These are phyloP conservation scores for Chenopodium formosanum DNA, from an alignment of 148 eudicot species.

Conservation along the genomic window DNA sequence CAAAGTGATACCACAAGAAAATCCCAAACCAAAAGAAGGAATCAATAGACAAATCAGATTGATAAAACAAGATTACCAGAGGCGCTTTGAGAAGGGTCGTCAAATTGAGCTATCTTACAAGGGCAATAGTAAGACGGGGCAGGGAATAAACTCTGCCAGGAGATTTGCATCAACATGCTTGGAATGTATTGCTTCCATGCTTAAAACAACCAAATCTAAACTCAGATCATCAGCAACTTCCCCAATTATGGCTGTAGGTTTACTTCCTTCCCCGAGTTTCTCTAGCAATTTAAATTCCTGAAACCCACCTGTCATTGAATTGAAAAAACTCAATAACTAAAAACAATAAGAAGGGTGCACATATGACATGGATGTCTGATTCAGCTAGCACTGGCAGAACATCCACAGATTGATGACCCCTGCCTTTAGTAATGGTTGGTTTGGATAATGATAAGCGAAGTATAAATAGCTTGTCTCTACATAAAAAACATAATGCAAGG, in stretches of 20 bases:
- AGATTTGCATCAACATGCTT: slow-evolving; percentile 95
- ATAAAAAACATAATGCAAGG: neutral
- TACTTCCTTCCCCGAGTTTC: slow-evolving; percentile 72
- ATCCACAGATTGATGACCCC: neutral
- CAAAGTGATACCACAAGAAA: slow-evolving; percentile 5
- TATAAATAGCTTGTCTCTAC: neutral
- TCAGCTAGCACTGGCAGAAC: neutral
- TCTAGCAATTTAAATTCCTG: slow-evolving; percentile 75
- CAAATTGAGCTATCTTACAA: slow-evolving; percentile 30
- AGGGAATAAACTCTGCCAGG: slow-evolving; percentile 90
- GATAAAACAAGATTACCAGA: neutral
- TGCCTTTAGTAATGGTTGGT: too few relatives aligned
- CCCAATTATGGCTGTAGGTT: slow-evolving; percentile 80
- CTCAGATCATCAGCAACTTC: slow-evolving; percentile 89
- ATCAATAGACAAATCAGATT: slow-evolving; percentile 5
- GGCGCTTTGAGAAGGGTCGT: neutral
- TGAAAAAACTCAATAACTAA: neutral
- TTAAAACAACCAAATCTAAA: slow-evolving; percentile 86
- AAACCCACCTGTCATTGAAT: slow-evolving; percentile 54
- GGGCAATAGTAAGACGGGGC: slow-evolving; percentile 89
- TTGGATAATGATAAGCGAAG: neutral
- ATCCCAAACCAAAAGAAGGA: neutral
- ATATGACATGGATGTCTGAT: neutral
- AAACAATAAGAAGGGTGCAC: neutral
- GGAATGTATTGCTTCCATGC: slow-evolving; percentile 99